Base-by-base conservation (phyloP, 1,139 yeast genomes). In the Yamadazyma buinensis region DNA sequence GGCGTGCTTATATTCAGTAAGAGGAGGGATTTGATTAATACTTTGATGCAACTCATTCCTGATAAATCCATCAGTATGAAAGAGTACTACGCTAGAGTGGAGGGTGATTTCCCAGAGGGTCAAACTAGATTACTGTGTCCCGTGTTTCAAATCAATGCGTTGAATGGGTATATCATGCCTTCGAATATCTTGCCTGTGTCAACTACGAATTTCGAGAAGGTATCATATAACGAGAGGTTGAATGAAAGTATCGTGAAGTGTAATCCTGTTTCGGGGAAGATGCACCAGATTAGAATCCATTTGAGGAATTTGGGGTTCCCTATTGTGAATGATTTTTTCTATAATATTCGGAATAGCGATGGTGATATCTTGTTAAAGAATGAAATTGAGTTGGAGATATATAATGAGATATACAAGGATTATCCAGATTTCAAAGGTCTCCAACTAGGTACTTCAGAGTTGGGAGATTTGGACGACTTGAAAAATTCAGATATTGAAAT, bases 201-300 rank as follows among this genome's bases (percentile, higher is more conserved):
- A 4, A 50, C 61, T 11, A 68, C 76, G 1, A 40, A 51, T 2
- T 68, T 70, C 39, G 42, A 47, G 29, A 39, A 54, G 20, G 15
- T 66, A 2, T 29, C 26, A 5, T 67, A 64, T 41, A 47, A 48
- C 37, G 19, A 35, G 1, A 34, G 40, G 1, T 25, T 47, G 10
- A 51, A 80, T 44, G 71, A 80, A 36, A 75, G 82, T 36, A 54
- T 84, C 1, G 84, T 84, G 0, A 48, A 63, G 33, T 84, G 95
- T 49, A 64, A 60, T 41, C 95, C 95, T 0, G 43, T 74, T 7
- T 79, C 92, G 0, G 95, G 95, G 0, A 68, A 84, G 46, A 82
- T 84, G 46, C 95, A 84, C 53, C 95, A 84, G 52, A 82, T 84
- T 15, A 63, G 95, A 35, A 80, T 84, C 7, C 95, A 84, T 57